Base-by-base conservation (phyloP, 352 stramenopile genomes). In the Lagenidium giganteum region DNA sequence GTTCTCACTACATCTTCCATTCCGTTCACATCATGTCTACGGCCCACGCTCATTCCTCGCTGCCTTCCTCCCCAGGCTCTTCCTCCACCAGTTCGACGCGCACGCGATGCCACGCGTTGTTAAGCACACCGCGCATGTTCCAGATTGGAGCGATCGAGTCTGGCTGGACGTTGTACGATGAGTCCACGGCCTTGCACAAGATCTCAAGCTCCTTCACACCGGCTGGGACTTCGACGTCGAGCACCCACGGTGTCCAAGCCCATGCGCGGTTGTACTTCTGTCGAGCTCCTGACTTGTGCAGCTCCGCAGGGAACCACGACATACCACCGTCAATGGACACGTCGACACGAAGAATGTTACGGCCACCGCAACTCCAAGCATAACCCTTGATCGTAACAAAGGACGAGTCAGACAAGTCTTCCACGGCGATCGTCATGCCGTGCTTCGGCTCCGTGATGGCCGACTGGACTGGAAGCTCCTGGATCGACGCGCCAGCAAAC, bases 51-150 rank as follows among this genome's bases (percentile, higher is more conserved):
- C n/a, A 25, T 24, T 70, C 40, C 8, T 80, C 59, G 1, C 74
- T 55, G 4, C 73, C 54, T 0, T 69, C 59, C 0, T 80, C 61
- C 16, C 72, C 60, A 3, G 65, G 43, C 8, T 70, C 57, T 17
- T 70, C 61, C 29, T 86, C 65, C 8, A 72, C 62, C 8, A 92
- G 57, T 0, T 73, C 45, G 22, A 93, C 75, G n/a, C 66, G 67
- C 25, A 96, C 79, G 21, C 87, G 75, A 45, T 95, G 95, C 94
- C 95, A 99, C 20, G 85, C 87, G 56, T 99, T 99, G 57, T 98
- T 99, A 16, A 97, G 71, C 26, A 99, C 74, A 31, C 96, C 96
- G 38, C 95, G 76, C 57, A 99, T 90, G 78, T 99, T 99, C 96
- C 96, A 99, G 45, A 98, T 95, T 20, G 95, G 84, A 39, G 83